phyloP scores from a whole-genome alignment of 352 stramenopile species.

The Peronosclerospora sorghi region DNA sequence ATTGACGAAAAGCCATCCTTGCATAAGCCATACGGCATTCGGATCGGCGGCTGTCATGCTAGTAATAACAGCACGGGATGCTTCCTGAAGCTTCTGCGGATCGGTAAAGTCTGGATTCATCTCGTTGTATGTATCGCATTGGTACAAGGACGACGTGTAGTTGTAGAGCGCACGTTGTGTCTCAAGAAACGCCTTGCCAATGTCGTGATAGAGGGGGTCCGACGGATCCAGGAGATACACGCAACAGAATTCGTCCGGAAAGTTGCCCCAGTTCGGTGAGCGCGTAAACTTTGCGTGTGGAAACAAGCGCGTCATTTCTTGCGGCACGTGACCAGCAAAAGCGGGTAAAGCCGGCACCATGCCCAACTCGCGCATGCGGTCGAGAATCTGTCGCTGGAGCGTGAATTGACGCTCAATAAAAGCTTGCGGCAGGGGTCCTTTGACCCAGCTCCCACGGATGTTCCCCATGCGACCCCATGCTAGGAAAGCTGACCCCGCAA shows the following conservation, averaged over 20 bases:
- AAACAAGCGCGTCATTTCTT: slow-evolving; percentile 66
- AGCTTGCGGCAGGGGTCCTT: slow-evolving; percentile 65
- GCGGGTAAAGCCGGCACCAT: slow-evolving; percentile 86
- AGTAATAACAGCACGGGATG: slow-evolving; percentile 57
- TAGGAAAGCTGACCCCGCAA: slow-evolving; percentile 80
- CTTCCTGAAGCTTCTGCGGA: slow-evolving; percentile 26
- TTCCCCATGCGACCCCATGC: slow-evolving; percentile 87
- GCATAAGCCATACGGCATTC: slow-evolving; percentile 75
- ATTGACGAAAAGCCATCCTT: slow-evolving; percentile 71
- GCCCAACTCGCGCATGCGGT: slow-evolving; percentile 73
- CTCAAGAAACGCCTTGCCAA: slow-evolving; percentile 70
- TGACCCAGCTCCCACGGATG: slow-evolving; percentile 74
- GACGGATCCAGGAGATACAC: slow-evolving; percentile 74
- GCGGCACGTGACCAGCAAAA: slow-evolving; percentile 83
- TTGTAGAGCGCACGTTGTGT: slow-evolving; percentile 47
- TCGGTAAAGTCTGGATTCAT: slow-evolving; percentile 68
- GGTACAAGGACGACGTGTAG: slow-evolving; percentile 70
- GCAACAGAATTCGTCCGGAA: slow-evolving; percentile 73
- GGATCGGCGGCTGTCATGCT: slow-evolving; percentile 62
- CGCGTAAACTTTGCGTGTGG: slow-evolving; percentile 67
- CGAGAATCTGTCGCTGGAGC: slow-evolving; percentile 76
- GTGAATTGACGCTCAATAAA: slow-evolving; percentile 79
- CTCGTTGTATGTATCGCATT: slow-evolving; percentile 78
- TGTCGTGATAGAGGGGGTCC: slow-evolving; percentile 74
- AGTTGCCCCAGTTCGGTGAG: slow-evolving; percentile 70